These are phyloP conservation scores for Xerocomellus dryophilus DNA, from an alignment of 768 basidiomycete genomes.

Conservation along the genomic window DNA sequence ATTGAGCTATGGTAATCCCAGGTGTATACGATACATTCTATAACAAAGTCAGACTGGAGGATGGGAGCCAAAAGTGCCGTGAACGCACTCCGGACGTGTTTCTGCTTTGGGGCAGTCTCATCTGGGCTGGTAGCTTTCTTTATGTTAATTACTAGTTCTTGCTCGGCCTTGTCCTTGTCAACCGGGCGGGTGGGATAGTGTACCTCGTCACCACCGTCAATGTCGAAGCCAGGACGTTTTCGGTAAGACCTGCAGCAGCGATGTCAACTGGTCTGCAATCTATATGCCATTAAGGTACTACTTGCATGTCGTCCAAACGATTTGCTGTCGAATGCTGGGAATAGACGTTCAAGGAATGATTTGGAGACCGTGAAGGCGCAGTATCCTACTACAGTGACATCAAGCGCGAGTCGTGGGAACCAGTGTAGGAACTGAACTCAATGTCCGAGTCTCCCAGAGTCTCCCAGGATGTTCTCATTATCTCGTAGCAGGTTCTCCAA, in stretches of 20 bases:
- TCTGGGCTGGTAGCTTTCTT: constrained; percentile 98
- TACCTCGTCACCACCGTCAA: constrained; percentile 69
- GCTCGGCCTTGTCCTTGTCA: constrained; percentile 97
- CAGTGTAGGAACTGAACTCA: background rate
- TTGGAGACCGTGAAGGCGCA: constrained; percentile 4
- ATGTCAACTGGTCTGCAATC: constrained; percentile 8
- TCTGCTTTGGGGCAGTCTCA: constrained; percentile 97
- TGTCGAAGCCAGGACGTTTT: constrained; percentile 50
- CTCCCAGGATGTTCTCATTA: constrained; percentile 17
- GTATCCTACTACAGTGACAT: background rate
- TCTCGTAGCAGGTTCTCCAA: constrained; percentile 14
- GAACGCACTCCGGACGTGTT: constrained; percentile 92
- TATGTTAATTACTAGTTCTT: constrained; percentile 90
- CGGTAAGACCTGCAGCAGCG: constrained; percentile 30
- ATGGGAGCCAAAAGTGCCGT: constrained; percentile 9
- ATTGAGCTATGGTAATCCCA: constrained; percentile 99
- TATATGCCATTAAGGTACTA: constrained; percentile 5
- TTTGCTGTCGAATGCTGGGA: constrained; percentile 1
- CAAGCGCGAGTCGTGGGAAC: constrained; percentile 21
- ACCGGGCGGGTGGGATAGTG: constrained; percentile 97
- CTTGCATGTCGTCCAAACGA: constrained; percentile 24
- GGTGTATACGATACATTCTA: constrained; percentile 98
- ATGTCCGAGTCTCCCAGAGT: too few species aligned
- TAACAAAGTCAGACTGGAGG: constrained; percentile 11
- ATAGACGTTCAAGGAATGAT: constrained; percentile 3